Evolutionary conservation across 805 yeast species (phyloP), one percentile per base, ranked within the genome.

Genomic region (Ogataea trehalophila): DNA sequence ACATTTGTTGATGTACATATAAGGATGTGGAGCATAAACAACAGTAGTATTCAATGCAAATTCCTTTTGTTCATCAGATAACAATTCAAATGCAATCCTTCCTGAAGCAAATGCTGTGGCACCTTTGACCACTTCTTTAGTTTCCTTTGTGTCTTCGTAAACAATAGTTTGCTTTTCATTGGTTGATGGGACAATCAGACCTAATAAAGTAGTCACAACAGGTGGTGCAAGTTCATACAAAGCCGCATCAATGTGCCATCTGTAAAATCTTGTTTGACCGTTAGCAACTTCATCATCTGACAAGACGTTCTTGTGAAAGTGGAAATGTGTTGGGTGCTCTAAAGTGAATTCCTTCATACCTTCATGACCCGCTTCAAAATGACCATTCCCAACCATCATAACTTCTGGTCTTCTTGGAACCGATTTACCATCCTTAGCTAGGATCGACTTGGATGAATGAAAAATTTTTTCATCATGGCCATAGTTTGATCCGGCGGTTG

Each of bases 191-290:
- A 87, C 92, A 59, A 82, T 77, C 52, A 89, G 80, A 4, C 96
- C 96, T 44, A 89, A 73, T 51, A 89, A 74, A 2, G 96, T 88
- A 14, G 96, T 89, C 35, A 84, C 86, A 55, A 85, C 79, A 31
- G 96, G 96, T 29, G 96, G 96, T 15, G 91, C 80, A 56, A 88
- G 75, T 35, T 80, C 95, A 60, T 89, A 89, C 37, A 89, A 74
- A 5, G 96, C 96, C 35, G 94, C 83, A 67, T 89, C 96, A 54
- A 89, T 87, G 68, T 89, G 96, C 96, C 96, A 89, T 69, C 96
- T 79, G 76, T 88, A 89, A 65, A 83, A 89, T 58, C 95, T 76
- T 2, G 96, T 89, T 65, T 78, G 77, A 44, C 82, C 79, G 22
- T 77, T 60, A 7, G 72, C 77, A 52, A 84, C 77, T 54, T 88